Base-by-base conservation (phyloP, 2,329 filamentous ascomycete species). In the Myriosclerotinia duriaeana region DNA sequence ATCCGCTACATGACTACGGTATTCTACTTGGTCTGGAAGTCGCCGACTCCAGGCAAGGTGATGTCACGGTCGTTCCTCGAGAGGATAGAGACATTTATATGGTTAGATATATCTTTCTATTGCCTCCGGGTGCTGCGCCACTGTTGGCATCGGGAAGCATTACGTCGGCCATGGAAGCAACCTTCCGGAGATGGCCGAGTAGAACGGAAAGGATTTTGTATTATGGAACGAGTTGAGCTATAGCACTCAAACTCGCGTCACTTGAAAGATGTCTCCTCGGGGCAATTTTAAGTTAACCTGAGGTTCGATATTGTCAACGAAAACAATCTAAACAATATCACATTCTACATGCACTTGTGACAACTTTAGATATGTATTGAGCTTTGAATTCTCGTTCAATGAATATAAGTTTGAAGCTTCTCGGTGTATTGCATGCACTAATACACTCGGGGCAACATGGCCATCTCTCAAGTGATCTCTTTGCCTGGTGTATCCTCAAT, bases 1-100 rank as follows among this genome's bases (percentile, higher is more conserved):
- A 58, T 30, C 55, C 55, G 14, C 22, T 58, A 20, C 17, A 30
- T 42, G 40, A 58, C 14, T 5, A 58, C 9, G 55, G 55, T 17
- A 22, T 58, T 17, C 22, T 58, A 58, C 40, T 58, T n/a, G 55
- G 38, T 6, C 55, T 58, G n/a, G 55, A 58, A 20, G 55, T 58
- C 6, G 55, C 55, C 36, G 22, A 15, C 7, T 5, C n/a, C 30
- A 34, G 6, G 15, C 34, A 22, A 9, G 36, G 15, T 38, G 12
- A 15, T 11, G 26, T 0, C n/a, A 56, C 22, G 2, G 36, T 56
- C 12, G n/a, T n/a, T 42, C 30, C 20, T 7, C 20, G 5, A 34
- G 7, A n/a, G 9, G n/a, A 40, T 38, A 20, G 40, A 42, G 12
- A 44, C n/a, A 40, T 15, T 3, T 40, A 26, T 2, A 58, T 58